Conservation (phyloP, 2,329 filamentous ascomycete species). For the Aspergillus sp. region DNA sequence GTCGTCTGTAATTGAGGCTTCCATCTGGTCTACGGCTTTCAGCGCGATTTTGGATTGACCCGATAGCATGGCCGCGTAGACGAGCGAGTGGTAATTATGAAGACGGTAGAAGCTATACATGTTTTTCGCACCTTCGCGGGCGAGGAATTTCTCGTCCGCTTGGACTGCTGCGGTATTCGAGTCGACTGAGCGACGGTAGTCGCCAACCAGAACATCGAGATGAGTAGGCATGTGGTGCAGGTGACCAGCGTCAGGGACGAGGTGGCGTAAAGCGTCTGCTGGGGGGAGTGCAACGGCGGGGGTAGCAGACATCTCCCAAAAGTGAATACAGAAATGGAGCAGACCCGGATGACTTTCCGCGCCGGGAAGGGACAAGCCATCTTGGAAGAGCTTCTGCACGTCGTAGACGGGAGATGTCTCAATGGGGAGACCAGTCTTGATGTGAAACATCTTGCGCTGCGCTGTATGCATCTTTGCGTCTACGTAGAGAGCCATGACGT, state of each 20-base stretch:
- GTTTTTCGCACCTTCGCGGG: conserved; percentile 58
- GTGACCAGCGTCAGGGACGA: conserved; percentile 70
- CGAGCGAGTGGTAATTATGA: conserved; percentile 71
- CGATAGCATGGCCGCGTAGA: conserved; percentile 77
- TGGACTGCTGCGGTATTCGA: conserved; percentile 67
- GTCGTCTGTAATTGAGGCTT: conserved; percentile 63
- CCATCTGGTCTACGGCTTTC: conserved; percentile 60
- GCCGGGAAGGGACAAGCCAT: conserved; percentile 52
- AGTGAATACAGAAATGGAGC: conserved; percentile 72
- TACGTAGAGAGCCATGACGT: conserved; percentile 63
- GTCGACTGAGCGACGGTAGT: conserved; percentile 67
- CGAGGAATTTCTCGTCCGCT: conserved; percentile 68
- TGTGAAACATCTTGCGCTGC: conserved; percentile 64
- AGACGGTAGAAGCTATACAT: conserved; percentile 76
- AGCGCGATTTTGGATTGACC: conserved; percentile 64
- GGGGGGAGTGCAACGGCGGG: conserved; percentile 64
- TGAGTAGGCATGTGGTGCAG: conserved; percentile 76
- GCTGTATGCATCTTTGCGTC: conserved; percentile 67
- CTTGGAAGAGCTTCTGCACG: conserved; percentile 61
- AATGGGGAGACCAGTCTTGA: conserved; percentile 57
- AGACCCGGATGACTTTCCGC: conserved; percentile 65
- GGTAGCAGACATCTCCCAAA: conserved; percentile 71
- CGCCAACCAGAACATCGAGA: conserved; percentile 70
- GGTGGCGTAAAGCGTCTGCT: conserved; percentile 62
- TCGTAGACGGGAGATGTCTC: conserved; percentile 40